These are phyloP conservation scores for Poronia punctata DNA, from an alignment of 495 filamentous ascomycete genomes.

Conservation along the genomic window DNA sequence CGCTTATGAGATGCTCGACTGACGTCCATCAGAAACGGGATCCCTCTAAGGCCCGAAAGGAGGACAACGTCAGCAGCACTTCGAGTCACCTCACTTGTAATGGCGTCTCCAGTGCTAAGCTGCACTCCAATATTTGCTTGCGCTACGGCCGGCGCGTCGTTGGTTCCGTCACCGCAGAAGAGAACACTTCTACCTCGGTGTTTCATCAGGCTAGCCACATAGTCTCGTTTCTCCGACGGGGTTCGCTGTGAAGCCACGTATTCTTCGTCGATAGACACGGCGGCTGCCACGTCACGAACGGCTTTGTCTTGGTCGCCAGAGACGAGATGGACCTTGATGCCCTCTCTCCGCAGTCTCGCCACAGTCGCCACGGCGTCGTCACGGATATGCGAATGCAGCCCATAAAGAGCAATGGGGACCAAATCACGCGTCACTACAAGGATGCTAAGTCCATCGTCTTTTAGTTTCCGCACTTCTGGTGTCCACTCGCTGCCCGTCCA, in stretches of 20 bases:
- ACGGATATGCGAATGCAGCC: conserved; percentile 54
- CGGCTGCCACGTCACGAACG: conserved; percentile 46
- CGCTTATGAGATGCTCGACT: conserved; percentile 47
- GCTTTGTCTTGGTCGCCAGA: conserved; percentile 62
- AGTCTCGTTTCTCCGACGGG: conserved; percentile 57
- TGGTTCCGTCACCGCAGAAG: conserved; percentile 75
- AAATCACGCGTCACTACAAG: conserved; percentile 56
- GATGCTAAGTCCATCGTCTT: conserved; percentile 45
- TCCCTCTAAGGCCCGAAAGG: conserved; percentile 48
- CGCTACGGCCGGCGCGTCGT: conserved; percentile 69
- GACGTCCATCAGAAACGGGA: conserved; percentile 54
- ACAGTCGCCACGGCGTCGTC: conserved; percentile 47
- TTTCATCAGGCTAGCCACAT: conserved; percentile 42
- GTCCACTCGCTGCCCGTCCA: conserved; percentile 47
- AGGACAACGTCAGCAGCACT: conserved; percentile 66
- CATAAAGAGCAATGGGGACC: conserved; percentile 48
- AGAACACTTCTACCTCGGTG: conserved; percentile 38
- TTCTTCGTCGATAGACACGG: conserved; percentile 43
- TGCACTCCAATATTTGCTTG: conserved; percentile 69
- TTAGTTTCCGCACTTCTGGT: conserved; percentile 34
- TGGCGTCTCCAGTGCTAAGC: conserved; percentile 41
- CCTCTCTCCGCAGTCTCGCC: conserved; percentile 43
- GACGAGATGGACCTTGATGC: conserved; percentile 54
- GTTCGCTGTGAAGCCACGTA: conserved; percentile 46
- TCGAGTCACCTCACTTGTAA: conserved; percentile 52